Evolutionary conservation across 176 grass and related monocot species (phyloP).

Genomic region (Zizania latifolia): DNA sequence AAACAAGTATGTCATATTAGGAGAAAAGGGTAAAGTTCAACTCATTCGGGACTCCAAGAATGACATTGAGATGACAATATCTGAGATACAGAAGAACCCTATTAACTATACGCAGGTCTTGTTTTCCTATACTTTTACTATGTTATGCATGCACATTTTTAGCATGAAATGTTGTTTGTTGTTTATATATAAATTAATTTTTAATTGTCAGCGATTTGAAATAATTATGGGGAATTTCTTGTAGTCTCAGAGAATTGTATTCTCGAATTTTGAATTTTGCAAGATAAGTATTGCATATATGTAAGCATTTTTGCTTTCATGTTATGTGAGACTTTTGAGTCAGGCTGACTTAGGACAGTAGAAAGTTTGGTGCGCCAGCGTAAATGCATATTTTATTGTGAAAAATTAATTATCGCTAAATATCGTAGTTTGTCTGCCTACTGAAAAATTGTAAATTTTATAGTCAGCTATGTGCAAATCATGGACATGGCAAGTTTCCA

Average conservation of each 20-base stretch:
- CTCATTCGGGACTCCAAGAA: constrained; percentile 67
- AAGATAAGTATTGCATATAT: not conserved
- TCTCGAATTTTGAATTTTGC: not conserved
- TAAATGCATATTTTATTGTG: no score
- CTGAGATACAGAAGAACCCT: constrained; percentile 86
- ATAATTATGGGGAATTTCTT: not conserved
- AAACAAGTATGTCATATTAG: constrained; percentile 79
- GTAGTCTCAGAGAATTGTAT: not conserved
- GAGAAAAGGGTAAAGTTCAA: constrained; percentile 96
- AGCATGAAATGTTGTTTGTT: not conserved
- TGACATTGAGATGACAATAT: constrained; percentile 54
- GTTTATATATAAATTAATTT: not conserved
- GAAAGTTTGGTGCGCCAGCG: no score
- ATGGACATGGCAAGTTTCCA: constrained; percentile 55
- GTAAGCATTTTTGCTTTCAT: not conserved
- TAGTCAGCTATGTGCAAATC: no score
- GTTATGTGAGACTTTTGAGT: not conserved
- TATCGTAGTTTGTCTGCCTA: no score
- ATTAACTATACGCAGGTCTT: constrained; percentile 89
- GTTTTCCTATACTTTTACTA: not conserved
- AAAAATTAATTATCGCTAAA: no score
- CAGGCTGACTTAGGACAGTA: not conserved
- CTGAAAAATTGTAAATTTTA: no score
- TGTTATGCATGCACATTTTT: not conserved
- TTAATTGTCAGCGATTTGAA: not conserved